Base-by-base conservation (phyloP, 2,329 filamentous ascomycete species). In the Plectosphaerella cucumerina region DNA sequence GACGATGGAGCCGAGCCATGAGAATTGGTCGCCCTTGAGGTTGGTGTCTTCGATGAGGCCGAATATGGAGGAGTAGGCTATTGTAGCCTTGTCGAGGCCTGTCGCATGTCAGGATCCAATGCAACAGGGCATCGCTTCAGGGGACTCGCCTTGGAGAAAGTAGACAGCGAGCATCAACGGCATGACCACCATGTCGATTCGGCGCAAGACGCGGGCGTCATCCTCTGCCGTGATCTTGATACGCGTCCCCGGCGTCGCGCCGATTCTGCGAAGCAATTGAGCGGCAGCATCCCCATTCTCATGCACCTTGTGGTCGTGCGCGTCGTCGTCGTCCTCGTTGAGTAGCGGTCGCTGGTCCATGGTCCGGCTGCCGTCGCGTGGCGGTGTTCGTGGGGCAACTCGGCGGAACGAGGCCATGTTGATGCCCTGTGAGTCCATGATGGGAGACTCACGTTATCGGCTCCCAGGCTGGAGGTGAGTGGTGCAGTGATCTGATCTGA, bases 1-100 rank as follows among this genome's bases (percentile, higher is more conserved):
- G 14, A 85, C 67, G 48, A 85, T 76, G 2, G 79, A 83, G 0
- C 80, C 78, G 0, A 85, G 74, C 81, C 81, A 85, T 2, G 81
- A 84, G 57, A 70, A 75, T 71, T 86, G 73, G 46, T 80, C 70
- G 15, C 80, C 80, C 9, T 75, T 66, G 2, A 86, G 75, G 39
- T 75, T 61, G 0, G 81, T 77, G 60, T 84, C 79, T 48, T 82
- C 69, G 31, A 82, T 76, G 11, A 87, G 70, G 3, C 82, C 82
- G 56, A 86, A 86, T 11, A 86, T 78, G 0, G 82, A 84, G 3
- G 80, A 80, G 58, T 85, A 86, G 2, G 53, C 46, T 39, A 56
- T 53, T 11, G 54, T 56, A 10, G 54, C 50, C 50, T 56, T 56
- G 49, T 56, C 53, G 34, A 55, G 50, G n/a, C 50, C 39, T 42